Percentiles rank a stretch among this genome's conserved stretches.
phyloP scores from a whole-genome alignment of 2,329 filamentous ascomycete genomes.

The Raffaelea albimanens region DNA sequence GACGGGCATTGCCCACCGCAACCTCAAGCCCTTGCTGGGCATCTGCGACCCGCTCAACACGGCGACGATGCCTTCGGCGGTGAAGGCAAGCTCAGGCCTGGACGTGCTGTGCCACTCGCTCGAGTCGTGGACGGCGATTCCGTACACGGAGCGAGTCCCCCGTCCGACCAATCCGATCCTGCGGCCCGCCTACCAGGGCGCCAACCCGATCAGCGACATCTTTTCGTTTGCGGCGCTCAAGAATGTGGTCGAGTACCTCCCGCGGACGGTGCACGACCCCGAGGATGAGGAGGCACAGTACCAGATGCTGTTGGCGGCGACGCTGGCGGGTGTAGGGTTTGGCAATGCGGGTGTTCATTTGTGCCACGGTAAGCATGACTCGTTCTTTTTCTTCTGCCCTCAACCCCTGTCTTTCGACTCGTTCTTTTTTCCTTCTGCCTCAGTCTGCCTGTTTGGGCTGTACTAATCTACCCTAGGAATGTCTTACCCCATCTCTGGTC shows the following conservation, averaged over 20 bases:
- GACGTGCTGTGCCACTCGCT: constrained; percentile 93
- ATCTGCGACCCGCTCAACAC: constrained; percentile 85
- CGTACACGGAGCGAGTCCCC: constrained; percentile 76
- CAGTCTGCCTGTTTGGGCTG: neutral
- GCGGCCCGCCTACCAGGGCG: constrained; percentile 89
- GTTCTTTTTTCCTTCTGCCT: neutral
- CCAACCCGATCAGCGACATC: constrained; percentile 95
- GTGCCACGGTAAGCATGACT: constrained; percentile 53
- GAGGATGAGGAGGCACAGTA: constrained; percentile 89
- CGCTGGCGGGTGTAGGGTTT: constrained; percentile 88
- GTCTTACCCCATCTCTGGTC: constrained; percentile 94
- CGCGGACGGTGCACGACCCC: constrained; percentile 74
- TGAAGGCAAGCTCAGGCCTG: constrained; percentile 83
- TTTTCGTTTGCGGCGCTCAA: constrained; percentile 83
- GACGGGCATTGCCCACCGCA: constrained; percentile 90
- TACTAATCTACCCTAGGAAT: constrained; percentile 50
- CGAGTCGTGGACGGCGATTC: constrained; percentile 96
- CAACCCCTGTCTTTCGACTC: neutral
- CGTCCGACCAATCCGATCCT: constrained; percentile 83
- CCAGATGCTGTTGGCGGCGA: constrained; percentile 92
- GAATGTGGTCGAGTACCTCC: constrained; percentile 84
- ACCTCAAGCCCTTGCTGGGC: constrained; percentile 88
- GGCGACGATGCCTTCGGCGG: constrained; percentile 86
- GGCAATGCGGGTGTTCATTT: constrained; percentile 94
- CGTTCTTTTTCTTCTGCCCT: constrained; percentile 13